A percentile compares a stretch with the other conserved stretches of the same genome.
Conservation (phyloP, 2,329 filamentous ascomycete genomes). For the Alternaria rosae region DNA sequence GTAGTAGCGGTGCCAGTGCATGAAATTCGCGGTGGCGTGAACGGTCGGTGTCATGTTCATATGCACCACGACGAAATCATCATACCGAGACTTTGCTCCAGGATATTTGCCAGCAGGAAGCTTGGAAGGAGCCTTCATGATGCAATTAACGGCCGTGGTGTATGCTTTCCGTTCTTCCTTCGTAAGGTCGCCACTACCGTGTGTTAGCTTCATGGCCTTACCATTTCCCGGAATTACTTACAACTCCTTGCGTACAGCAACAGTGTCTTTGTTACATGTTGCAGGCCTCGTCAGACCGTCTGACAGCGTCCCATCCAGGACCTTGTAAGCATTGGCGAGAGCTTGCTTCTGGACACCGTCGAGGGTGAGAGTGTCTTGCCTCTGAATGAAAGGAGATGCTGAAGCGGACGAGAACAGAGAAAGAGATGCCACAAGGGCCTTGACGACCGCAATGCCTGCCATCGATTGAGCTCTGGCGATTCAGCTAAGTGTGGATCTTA, state of each 20-base stretch:
- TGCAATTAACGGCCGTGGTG: constrained; percentile 44
- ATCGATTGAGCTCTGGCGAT: constrained; percentile 17
- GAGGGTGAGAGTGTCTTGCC: constrained; percentile 30
- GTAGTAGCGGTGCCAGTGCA: constrained; percentile 54
- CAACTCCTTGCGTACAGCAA: constrained; percentile 56
- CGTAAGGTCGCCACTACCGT: constrained; percentile 33
- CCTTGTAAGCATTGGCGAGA: constrained; percentile 36
- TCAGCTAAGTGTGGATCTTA: neutral
- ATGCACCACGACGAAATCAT: constrained; percentile 46
- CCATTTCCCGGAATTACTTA: constrained; percentile 19
- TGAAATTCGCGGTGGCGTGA: constrained; percentile 42
- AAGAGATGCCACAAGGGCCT: constrained; percentile 32
- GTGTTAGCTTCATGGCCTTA: neutral
- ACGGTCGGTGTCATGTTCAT: constrained; percentile 43
- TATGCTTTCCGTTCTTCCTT: constrained; percentile 44
- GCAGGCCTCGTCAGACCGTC: constrained; percentile 35
- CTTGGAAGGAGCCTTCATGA: constrained; percentile 36
- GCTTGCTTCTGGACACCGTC: constrained; percentile 38
- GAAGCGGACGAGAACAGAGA: constrained; percentile 28
- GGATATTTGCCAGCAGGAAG: constrained; percentile 36
- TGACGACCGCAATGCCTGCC: constrained; percentile 28
- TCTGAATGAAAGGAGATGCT: constrained; percentile 28
- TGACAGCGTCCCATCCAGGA: constrained; percentile 37
- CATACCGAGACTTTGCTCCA: constrained; percentile 43
- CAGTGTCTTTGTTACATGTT: constrained; percentile 51